Percentiles rank a stretch among this genome's conserved stretches.
phyloP scores from a whole-genome alignment of 139 green algal species.

The Bryopsis sp. region DNA sequence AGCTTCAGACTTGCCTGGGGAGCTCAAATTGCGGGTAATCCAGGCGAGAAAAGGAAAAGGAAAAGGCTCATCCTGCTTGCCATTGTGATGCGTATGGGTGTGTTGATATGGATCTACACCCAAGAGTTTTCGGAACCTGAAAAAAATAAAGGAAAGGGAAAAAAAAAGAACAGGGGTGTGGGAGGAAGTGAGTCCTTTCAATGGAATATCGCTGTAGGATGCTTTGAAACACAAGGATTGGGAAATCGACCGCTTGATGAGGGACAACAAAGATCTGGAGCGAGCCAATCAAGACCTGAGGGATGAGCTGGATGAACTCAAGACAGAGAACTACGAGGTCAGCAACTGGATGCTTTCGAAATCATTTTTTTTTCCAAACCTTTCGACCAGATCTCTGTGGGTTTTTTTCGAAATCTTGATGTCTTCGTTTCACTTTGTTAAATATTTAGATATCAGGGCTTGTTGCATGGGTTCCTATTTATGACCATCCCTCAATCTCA shows the following conservation, averaged over 20 bases:
- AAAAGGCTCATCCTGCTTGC: background rate
- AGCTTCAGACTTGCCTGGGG: background rate
- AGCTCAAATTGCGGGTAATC: background rate
- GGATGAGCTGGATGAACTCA: background rate
- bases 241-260: background rate
- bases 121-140: too few relatives aligned
- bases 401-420: background rate
- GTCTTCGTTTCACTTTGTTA: background rate
- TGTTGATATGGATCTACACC: background rate
- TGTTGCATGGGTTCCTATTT: too few relatives aligned
- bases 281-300: background rate
- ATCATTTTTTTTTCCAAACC: background rate
- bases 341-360: too few relatives aligned
- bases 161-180: too few relatives aligned
- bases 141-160: too few relatives aligned
- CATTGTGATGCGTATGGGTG: background rate
- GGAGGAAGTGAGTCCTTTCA: background rate
- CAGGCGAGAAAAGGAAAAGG: background rate
- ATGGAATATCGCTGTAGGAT: background rate
- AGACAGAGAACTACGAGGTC: constrained; percentile 2
- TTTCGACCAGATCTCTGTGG: background rate
- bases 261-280: background rate
- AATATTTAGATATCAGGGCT: too few relatives aligned
- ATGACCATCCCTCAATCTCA: too few relatives aligned
- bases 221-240: background rate